Evolutionary conservation across 116 monocot species (phyloP), one percentile per base, ranked within the genome.

Genomic region (Papilionanthe hybrid): DNA sequence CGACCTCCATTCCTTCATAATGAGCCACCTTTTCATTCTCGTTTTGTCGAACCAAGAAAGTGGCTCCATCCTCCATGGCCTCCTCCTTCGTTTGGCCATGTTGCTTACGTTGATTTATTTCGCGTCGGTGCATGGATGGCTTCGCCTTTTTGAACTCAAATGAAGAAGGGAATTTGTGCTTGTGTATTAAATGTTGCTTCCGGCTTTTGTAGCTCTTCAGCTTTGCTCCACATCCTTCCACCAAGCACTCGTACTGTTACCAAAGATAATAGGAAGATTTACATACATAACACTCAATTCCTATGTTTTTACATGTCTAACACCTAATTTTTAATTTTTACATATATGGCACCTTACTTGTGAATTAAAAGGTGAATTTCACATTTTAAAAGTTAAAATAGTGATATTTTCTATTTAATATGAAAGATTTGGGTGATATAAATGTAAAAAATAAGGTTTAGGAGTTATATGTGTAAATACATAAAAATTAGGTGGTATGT

Each of bases 161-260:
- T n/a, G 92, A 89, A 8, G 82, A 19, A 6, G 94, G 94, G 72
- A 92, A 98, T 48, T 88, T 90, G 82, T 98, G 94, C 82, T 94
- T 98, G 71, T 98, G 91, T 7, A 92, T 69, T 43, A 97, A 91
- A 63, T 97, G 97, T 56, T 91, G 94, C 37, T 91, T 89, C 45
- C 97, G 83, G 57, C 91, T 88, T 82, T 88, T 80, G 53, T 94
- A 91, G 86, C 83, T 94, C 85, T 94, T 98, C 58, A 98, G 72
- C 82, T 98, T 98, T 53, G 82, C 66, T 25, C 84, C 92, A 84
- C 97, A 98, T 32, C 94, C 94, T 83, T 98, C 97, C 71, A 98
- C 92, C 83, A 98, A 78, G 42, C 97, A 98, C 55, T 97, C 92
- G 32, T 88, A 98, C 97, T 98, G 89, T 81, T 53, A 22, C 57